These are phyloP conservation scores for Aspergillus niger DNA, from an alignment of 2,329 filamentous ascomycete species.

Conservation along the genomic window DNA sequence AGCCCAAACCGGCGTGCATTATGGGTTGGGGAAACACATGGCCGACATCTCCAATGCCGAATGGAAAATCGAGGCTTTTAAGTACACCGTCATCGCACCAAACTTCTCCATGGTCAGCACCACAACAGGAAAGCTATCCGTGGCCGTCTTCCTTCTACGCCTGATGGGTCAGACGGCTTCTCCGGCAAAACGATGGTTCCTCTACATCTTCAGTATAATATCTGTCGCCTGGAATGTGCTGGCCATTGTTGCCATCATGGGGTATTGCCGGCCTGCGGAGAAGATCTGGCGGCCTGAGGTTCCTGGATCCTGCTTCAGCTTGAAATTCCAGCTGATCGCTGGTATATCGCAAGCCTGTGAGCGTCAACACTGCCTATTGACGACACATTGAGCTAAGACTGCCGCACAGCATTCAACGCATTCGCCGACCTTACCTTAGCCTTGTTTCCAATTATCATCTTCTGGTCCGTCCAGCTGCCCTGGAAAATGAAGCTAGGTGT, in stretches of 20 bases:
- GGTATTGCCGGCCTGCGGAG: conserved; percentile 15
- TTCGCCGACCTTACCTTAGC: conserved; percentile 18
- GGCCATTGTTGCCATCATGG: conserved; percentile 16
- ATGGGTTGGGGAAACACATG: conserved; percentile 22
- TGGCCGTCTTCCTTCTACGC: conserved; percentile 20
- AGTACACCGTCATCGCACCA: conserved; percentile 19
- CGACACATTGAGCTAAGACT: not conserved
- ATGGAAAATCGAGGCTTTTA: conserved; percentile 10
- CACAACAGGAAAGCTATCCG: conserved; percentile 21
- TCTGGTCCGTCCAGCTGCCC: conserved; percentile 13
- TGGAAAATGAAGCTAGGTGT: conserved; percentile 15
- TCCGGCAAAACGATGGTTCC: conserved; percentile 10
- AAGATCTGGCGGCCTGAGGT: conserved; percentile 17
- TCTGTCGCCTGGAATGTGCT: conserved; percentile 19
- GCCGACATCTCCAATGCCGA: conserved; percentile 10
- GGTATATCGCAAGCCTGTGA: conserved; percentile 17
- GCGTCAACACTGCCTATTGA: not conserved
- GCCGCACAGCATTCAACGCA: conserved; percentile 16
- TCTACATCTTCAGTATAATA: conserved; percentile 17
- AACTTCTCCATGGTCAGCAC: conserved; percentile 20
- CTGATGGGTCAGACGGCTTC: conserved; percentile 14
- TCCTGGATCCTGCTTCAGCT: conserved; percentile 16
- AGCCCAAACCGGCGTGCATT: conserved; percentile 15
- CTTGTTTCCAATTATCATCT: conserved; percentile 13
- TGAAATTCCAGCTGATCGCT: conserved; percentile 12